Percentiles rank a stretch among this genome's conserved stretches.
These are phyloP conservation scores for Citrus maxima DNA, from an alignment of 345 rosid genomes.

Conservation along the genomic window DNA sequence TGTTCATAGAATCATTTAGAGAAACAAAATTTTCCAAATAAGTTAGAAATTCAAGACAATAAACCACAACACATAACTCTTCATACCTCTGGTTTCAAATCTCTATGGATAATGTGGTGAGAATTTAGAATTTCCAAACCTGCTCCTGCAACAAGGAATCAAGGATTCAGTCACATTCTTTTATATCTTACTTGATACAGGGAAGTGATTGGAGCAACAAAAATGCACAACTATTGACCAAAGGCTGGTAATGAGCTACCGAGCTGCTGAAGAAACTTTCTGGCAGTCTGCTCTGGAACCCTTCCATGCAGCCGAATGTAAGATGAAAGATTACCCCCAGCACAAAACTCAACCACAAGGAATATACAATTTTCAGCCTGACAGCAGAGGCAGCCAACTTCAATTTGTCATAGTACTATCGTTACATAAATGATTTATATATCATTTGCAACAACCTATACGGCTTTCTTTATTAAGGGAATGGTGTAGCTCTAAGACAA, in stretches of 20 bases:
- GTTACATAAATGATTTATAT: neutral
- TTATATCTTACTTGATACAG: neutral
- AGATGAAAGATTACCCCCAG: conserved; percentile 55
- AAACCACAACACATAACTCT: too few species aligned
- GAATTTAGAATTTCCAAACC: conserved; percentile 58
- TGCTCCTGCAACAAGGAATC: conserved; percentile 39
- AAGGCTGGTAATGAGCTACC: conserved; percentile 30
- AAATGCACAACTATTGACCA: neutral
- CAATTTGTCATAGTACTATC: neutral
- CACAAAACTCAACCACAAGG: conserved; percentile 59
- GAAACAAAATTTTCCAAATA: neutral
- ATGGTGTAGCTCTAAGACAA: too few species aligned
- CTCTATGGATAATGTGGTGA: conserved; percentile 54
- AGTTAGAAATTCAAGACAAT: neutral
- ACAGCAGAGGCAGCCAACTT: conserved; percentile 2
- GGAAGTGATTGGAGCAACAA: neutral
- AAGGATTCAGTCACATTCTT: neutral
- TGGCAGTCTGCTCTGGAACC: conserved; percentile 46
- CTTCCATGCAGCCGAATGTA: conserved; percentile 46
- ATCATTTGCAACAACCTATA: neutral
- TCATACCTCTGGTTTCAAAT: conserved; percentile 64
- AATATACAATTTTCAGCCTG: conserved; percentile 43
- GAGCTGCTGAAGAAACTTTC: conserved; percentile 56
- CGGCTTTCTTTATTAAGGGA: too few species aligned
- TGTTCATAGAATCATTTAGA: neutral